phyloP scores from a whole-genome alignment of 2,329 filamentous ascomycete genomes.

The Colletotrichum orbiculare region DNA sequence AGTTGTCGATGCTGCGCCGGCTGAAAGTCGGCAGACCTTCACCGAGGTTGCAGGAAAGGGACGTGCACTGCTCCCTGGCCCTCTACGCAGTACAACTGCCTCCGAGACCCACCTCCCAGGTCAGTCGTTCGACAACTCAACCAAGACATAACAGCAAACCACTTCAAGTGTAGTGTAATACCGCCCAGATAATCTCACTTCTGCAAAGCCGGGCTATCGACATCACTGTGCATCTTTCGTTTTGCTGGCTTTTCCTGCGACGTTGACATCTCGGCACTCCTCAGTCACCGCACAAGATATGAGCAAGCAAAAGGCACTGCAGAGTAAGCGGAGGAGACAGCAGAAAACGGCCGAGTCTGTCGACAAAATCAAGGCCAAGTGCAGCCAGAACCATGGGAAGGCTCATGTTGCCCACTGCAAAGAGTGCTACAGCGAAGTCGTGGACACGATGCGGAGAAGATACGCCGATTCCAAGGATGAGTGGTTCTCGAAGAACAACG shows the following conservation, averaged over 20 bases:
- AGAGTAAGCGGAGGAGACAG: slow-evolving; percentile 22
- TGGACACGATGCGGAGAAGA: slow-evolving; percentile 57
- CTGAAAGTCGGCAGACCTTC: slow-evolving; percentile 28
- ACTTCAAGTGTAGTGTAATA: too few species aligned
- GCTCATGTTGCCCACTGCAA: slow-evolving; percentile 57
- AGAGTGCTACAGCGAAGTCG: slow-evolving; percentile 58
- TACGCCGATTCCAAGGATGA: slow-evolving; percentile 52
- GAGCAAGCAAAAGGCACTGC: slow-evolving; percentile 18
- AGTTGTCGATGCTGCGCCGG: slow-evolving; percentile 28
- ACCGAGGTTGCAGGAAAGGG: slow-evolving; percentile 2
- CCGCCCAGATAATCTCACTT: too few species aligned
- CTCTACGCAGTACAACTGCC: slow-evolving; percentile 6
- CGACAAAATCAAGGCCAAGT: slow-evolving; percentile 54
- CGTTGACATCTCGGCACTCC: too few species aligned
- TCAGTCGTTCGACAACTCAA: too few species aligned
- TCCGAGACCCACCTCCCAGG: background rate
- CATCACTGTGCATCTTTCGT: too few species aligned
- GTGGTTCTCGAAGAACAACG: slow-evolving; percentile 63
- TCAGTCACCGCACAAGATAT: background rate
- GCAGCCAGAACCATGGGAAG: slow-evolving; percentile 55
- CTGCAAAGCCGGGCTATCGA: too few species aligned
- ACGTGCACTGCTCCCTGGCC: slow-evolving; percentile 5
- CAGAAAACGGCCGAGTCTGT: slow-evolving; percentile 49
- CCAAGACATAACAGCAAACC: too few species aligned
- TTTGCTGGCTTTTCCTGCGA: too few species aligned